A percentile compares a stretch with the other conserved stretches of the same genome.
phyloP scores from a whole-genome alignment of 176 grass and related monocot species.

The Echinochloa phyllopogon region DNA sequence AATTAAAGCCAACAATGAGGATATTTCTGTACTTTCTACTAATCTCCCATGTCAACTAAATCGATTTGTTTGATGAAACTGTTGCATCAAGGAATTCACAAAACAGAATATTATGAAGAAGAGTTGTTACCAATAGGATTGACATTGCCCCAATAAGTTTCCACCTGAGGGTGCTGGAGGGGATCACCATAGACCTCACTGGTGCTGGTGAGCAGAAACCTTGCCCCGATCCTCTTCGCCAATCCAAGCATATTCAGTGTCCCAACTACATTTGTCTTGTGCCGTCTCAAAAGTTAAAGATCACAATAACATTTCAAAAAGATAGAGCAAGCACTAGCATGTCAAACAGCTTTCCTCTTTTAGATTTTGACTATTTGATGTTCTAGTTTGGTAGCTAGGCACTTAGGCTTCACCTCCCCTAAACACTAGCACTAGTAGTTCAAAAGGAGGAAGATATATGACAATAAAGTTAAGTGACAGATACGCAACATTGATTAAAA shows the following conservation, averaged over 20 bases:
- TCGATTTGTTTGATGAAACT: neutral
- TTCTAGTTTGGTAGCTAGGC: conserved; percentile 23
- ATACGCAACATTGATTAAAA: conserved; percentile 25
- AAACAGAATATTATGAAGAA: conserved; percentile 7
- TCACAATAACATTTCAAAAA: conserved; percentile 29
- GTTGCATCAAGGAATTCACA: neutral
- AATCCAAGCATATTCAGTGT: conserved; percentile 92
- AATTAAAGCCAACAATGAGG: neutral
- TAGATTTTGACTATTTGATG: neutral
- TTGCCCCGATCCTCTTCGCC: conserved; percentile 81
- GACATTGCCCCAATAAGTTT: conserved; percentile 95
- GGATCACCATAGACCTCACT: conserved; percentile 91
- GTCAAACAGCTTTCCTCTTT: conserved; percentile 7
- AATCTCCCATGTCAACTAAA: neutral
- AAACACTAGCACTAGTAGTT: conserved; percentile 17
- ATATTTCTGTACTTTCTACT: neutral
- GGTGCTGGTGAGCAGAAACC: conserved; percentile 85
- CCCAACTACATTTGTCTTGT: conserved; percentile 94
- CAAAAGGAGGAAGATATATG: conserved; percentile 25
- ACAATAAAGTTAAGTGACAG: conserved; percentile 27
- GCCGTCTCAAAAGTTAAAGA: conserved; percentile 49
- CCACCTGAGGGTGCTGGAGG: conserved; percentile 84
- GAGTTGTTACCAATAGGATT: conserved; percentile 78
- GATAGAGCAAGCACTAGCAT: conserved; percentile 14
- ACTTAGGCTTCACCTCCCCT: conserved; percentile 11